A percentile compares a stretch with the other conserved stretches of the same genome.
Evolutionary conservation across 106 monocot species (phyloP).

Genomic region (Allium cepa): DNA sequence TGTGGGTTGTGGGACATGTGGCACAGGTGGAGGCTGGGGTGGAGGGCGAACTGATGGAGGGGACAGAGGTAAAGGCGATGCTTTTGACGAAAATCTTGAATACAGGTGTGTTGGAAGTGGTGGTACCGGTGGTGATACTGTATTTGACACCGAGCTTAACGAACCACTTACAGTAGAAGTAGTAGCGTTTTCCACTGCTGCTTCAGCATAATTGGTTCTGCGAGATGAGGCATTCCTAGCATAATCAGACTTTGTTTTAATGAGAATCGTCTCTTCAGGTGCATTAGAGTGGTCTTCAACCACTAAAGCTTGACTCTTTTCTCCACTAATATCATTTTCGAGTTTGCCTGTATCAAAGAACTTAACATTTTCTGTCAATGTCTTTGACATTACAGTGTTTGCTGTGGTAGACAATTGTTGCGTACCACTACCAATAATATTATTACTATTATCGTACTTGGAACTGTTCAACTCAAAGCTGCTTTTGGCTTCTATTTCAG

Average conservation of each 20-base stretch:
- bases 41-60: conserved; percentile 3
- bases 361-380: background rate
- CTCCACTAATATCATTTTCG: conserved; percentile 2
- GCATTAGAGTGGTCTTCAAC: background rate
- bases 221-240: background rate
- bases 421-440: background rate
- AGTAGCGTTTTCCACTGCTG: background rate
- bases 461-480: conserved; percentile 11
- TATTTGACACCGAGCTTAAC: conserved; percentile 2
- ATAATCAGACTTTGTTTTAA: background rate
- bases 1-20: too few relatives aligned
- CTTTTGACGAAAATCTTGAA: background rate
- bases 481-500: conserved; percentile 20
- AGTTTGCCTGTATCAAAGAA: background rate
- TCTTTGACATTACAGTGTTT: conserved; percentile 11
- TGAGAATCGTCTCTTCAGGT: background rate
- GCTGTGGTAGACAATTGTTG: conserved; percentile 4
- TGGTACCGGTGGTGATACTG: background rate
- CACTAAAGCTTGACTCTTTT: background rate
- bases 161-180: background rate
- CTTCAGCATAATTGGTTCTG: background rate
- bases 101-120: conserved; percentile 1
- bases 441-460: background rate
- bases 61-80: conserved; percentile 3
- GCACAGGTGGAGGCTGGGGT: background rate